These are phyloP conservation scores for Symbiotaphrina buchneri DNA, from an alignment of 495 filamentous ascomycete species.

Conservation along the genomic window DNA sequence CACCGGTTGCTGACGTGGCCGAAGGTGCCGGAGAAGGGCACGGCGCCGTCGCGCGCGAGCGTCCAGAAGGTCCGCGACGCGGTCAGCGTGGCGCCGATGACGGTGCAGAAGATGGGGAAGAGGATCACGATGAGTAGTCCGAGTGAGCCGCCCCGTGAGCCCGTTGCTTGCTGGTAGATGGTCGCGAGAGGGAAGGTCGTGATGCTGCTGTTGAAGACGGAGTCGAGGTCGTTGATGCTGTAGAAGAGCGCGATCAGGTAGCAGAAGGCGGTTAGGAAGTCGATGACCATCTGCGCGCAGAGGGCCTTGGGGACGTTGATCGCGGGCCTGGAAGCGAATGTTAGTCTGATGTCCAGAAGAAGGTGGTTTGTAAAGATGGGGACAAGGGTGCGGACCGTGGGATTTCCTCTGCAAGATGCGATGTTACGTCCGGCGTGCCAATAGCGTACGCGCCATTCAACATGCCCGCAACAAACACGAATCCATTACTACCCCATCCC, in stretches of 20 bases:
- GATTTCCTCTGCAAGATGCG: slow-evolving; percentile 17
- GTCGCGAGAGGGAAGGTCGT: slow-evolving; percentile 18
- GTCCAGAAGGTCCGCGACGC: slow-evolving; percentile 18
- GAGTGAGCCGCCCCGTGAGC: slow-evolving; percentile 11
- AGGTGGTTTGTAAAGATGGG: slow-evolving; percentile 1
- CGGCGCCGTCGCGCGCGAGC: slow-evolving; percentile 21
- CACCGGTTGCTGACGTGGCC: slow-evolving; percentile 24
- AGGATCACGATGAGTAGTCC: slow-evolving; percentile 18
- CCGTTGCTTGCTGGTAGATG: slow-evolving; percentile 19
- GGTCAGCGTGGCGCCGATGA: slow-evolving; percentile 15
- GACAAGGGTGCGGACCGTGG: slow-evolving; percentile 4
- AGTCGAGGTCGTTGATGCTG: slow-evolving; percentile 27
- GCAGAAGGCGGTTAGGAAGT: slow-evolving; percentile 14
- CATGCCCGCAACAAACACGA: slow-evolving; percentile 19
- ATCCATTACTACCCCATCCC: slow-evolving; percentile 13
- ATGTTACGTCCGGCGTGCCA: slow-evolving; percentile 12
- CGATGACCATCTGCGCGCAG: slow-evolving; percentile 14
- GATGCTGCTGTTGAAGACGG: slow-evolving; percentile 16
- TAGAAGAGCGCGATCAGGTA: slow-evolving; percentile 25
- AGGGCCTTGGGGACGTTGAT: slow-evolving; percentile 20
- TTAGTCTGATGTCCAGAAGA: background rate
- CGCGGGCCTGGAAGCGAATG: slow-evolving; percentile 6
- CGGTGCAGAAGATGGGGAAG: slow-evolving; percentile 11
- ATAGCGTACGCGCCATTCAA: slow-evolving; percentile 20
- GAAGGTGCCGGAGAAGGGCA: slow-evolving; percentile 26